Base-by-base conservation (phyloP, 371 early-diverging fungal species). In the Apophysomyces sp. region DNA sequence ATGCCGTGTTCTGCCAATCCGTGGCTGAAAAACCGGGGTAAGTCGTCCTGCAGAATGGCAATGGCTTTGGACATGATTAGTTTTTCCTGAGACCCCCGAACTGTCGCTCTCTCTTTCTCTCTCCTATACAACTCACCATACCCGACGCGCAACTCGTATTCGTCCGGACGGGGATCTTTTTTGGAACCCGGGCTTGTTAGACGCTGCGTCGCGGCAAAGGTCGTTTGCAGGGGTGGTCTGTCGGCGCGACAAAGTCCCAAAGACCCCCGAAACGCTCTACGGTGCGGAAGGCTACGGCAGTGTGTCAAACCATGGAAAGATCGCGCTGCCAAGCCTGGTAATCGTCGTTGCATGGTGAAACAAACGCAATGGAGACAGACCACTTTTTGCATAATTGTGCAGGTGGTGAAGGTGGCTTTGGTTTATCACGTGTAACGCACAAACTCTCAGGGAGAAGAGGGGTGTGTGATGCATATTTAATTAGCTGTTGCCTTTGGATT, bases 21-120 rank as follows among this genome's bases (percentile, higher is more conserved):
- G 16, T 73, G 62, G 29, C 62, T 40, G 62, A 82, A 82, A 53
- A 84, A 84, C 16, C 62, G 59, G 4, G 82, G 77, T 11, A 84
- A 53, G 32, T 82, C 81, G 36, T 76, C 71, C 53, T 79, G 82
- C 49, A 84, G 41, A 2, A 73, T 66, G 15, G 72, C 74, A 55
- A 84, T 84, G 7, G 84, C 84, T 83, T 67, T 32, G 2, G 31
- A 5, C 41, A 21, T 44, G 8, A 29, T 57, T 34, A 62, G 41
- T 41, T 16, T 51, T 27, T 28, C 6, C 24, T 52, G 15, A n/a
- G 27, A 12, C 27, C 3, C 21, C n/a, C n/a, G n/a, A n/a, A n/a
- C n/a, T 21, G 11, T 28, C 36, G 3, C 8, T 30, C 24, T 32
- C 34, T 28, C 21, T 28, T 15, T 34, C 24, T 3, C 9, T 16